Base-by-base conservation (phyloP, 2,329 filamentous ascomycete genomes). In the Arachnopeziza araneosa region DNA sequence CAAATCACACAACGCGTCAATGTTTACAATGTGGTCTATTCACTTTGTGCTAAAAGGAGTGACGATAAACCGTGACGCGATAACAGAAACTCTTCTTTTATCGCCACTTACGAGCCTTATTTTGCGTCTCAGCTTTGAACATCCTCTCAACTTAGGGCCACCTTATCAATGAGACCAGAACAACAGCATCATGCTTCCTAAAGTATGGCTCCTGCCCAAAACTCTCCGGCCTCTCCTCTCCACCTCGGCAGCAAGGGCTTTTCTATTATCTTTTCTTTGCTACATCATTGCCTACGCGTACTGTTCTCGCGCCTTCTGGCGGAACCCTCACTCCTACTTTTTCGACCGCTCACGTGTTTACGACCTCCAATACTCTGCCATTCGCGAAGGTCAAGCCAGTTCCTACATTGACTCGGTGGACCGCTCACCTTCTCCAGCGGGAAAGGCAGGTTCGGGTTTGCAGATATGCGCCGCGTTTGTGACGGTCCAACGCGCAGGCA, bases 311-410 rank as follows among this genome's bases (percentile, higher is more conserved):
- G 36, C 36, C 10, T 44, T 44, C 50, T 52, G 50, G 50, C 6
- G 52, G 19, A 44, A 60, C 23, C 58, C 58, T 12, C 56, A 54
- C n/a, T 57, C 54, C 1, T 22, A 21, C 17, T 60, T 60, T 49
- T 57, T 54, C 36, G 58, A 60, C 23, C 51, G 49, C 2, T 52
- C 30, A 6, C 24, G 26, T 8, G 58, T 50, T 19, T 60, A 57
- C 30, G 44, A 57, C 12, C 53, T 17, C 14, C 10, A 24, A 7
- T 60, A 60, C 54, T 30, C 21, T 24, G 19, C 12, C 10, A 14
- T 54, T 12, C 49, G 58, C 7, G 24, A 49, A 53, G 14, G 24
- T 14, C n/a, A 60, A 54, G 58, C 54, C 17, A 55, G 54, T 26
- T n/a, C 50, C 12, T 60, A 57, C 30, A 30, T 57, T 32, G 30